phyloP scores from a whole-genome alignment of 768 basidiomycete species.

The Amanita phalloides region DNA sequence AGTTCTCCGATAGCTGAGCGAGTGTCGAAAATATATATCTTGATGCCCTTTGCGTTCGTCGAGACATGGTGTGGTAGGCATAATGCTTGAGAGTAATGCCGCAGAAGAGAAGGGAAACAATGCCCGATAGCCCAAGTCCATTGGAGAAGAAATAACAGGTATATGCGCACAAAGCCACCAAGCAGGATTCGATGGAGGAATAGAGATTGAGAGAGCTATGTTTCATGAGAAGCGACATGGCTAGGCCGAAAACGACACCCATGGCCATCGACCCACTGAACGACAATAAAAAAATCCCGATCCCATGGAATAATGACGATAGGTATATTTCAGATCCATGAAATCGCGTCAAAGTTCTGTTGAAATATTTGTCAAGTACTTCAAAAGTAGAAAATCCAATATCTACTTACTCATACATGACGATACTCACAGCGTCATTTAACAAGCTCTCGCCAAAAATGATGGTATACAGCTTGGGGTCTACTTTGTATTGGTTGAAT shows the following conservation, averaged over 20 bases:
- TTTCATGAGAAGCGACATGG: slow-evolving; percentile 86
- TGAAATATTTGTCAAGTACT: neutral
- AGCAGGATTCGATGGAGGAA: slow-evolving; percentile 95
- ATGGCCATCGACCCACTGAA: slow-evolving; percentile 94
- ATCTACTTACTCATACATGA: slow-evolving; percentile 94
- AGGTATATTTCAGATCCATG: slow-evolving; percentile 83
- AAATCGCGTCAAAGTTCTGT: slow-evolving; percentile 84
- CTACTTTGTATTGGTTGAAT: slow-evolving; percentile 97
- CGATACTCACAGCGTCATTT: slow-evolving; percentile 99
- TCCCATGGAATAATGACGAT: slow-evolving; percentile 86
- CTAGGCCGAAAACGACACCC: slow-evolving; percentile 85
- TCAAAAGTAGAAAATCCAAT: neutral
- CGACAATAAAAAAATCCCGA: slow-evolving; percentile 94
- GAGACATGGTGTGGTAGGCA: slow-evolving; percentile 99
- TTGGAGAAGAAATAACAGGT: slow-evolving; percentile 99
- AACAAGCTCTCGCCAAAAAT: slow-evolving; percentile 96
- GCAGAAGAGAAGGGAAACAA: slow-evolving; percentile 95
- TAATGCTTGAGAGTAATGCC: slow-evolving; percentile 99
- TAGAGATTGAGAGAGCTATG: slow-evolving; percentile 81
- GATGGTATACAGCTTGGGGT: slow-evolving; percentile 93
- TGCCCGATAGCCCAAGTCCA: slow-evolving; percentile 87
- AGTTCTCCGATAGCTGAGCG: slow-evolving; percentile 94
- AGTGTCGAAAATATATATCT: slow-evolving; percentile 95
- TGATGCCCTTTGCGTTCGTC: slow-evolving; percentile 83
- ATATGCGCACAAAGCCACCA: slow-evolving; percentile 90